Conservation (phyloP, 139 green algal species). For the Tetratostichococcus sp. region DNA sequence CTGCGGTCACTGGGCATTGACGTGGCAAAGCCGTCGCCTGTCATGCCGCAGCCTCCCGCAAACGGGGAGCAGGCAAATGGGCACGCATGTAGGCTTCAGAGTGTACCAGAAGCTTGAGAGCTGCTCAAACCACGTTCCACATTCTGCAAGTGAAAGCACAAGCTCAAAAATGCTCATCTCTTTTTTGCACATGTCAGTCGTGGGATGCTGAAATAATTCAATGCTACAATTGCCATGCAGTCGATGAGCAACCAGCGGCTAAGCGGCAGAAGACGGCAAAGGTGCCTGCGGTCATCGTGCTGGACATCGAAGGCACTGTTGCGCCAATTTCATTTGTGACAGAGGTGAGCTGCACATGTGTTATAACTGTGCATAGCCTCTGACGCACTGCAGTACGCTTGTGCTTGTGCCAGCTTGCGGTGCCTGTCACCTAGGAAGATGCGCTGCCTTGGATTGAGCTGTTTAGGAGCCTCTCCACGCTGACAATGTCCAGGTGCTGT, state of each 20-base stretch:
- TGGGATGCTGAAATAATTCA: no score
- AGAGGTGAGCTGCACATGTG: slow-evolving; percentile 58
- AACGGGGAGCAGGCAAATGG: slow-evolving; percentile 9
- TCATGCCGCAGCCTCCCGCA: slow-evolving; percentile 7
- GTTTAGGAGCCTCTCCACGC: no score
- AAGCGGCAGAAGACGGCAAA: slow-evolving; percentile 14
- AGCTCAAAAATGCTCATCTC: no score
- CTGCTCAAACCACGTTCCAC: no score
- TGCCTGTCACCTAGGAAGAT: no score
- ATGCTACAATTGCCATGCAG: no score
- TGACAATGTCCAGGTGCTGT: slow-evolving; percentile 76
- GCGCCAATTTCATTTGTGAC: slow-evolving; percentile 86
- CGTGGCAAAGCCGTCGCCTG: slow-evolving; percentile 31
- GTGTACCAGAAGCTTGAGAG: no score
- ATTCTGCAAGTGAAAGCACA: background rate
- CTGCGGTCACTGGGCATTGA: slow-evolving; percentile 79
- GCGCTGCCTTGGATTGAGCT: no score
- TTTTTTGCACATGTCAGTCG: no score
- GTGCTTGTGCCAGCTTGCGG: no score
- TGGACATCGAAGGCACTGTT: slow-evolving; percentile 96
- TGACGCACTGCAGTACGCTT: background rate
- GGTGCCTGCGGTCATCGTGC: slow-evolving; percentile 60
- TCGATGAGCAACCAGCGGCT: slow-evolving; percentile 3
- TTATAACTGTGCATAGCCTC: background rate
- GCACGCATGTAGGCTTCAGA: background rate